Evolutionary conservation across 768 basidiomycete species (phyloP).

Genomic region (Termitomyces sp.): DNA sequence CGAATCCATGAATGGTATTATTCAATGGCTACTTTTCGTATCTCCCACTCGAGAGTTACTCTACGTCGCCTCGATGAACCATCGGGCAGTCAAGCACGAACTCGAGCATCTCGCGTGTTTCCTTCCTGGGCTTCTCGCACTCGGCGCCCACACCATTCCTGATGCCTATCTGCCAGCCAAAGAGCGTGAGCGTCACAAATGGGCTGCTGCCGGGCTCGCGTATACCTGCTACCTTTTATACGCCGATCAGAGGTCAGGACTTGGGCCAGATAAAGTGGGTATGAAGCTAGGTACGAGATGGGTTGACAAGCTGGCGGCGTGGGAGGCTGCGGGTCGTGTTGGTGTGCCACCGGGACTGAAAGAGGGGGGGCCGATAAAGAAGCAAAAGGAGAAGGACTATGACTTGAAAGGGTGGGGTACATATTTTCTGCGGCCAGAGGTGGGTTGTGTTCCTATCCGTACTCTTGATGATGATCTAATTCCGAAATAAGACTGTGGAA

Average conservation of each 20-base stretch:
- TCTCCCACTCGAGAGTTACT: constrained; percentile 57
- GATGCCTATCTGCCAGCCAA: constrained; percentile 26
- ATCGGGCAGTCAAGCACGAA: constrained; percentile 35
- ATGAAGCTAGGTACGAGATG: constrained; percentile 43
- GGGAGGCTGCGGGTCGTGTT: constrained; percentile 40
- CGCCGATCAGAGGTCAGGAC: constrained; percentile 61
- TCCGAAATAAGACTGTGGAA: constrained; percentile 58
- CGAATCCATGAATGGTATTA: constrained; percentile 49
- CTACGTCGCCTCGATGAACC: constrained; percentile 55
- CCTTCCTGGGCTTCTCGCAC: constrained; percentile 62
- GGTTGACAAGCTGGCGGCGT: constrained; percentile 45
- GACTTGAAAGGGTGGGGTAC: constrained; percentile 23
- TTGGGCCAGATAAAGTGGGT: constrained; percentile 58
- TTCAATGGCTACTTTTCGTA: constrained; percentile 56
- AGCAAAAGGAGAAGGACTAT: constrained; percentile 51
- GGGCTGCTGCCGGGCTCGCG: constrained; percentile 72
- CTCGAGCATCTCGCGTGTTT: constrained; percentile 73
- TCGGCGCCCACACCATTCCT: constrained; percentile 53
- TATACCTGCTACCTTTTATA: constrained; percentile 69
- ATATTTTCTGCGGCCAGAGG: constrained; percentile 71
- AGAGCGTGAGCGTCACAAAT: constrained; percentile 51
- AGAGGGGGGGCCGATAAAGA: constrained; percentile 27
- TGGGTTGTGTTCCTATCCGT: constrained; percentile 26
- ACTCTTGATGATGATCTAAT: background rate
- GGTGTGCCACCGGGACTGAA: constrained; percentile 46